Base-by-base conservation (phyloP, 495 filamentous ascomycete genomes). In the Acidiella bohemica region DNA sequence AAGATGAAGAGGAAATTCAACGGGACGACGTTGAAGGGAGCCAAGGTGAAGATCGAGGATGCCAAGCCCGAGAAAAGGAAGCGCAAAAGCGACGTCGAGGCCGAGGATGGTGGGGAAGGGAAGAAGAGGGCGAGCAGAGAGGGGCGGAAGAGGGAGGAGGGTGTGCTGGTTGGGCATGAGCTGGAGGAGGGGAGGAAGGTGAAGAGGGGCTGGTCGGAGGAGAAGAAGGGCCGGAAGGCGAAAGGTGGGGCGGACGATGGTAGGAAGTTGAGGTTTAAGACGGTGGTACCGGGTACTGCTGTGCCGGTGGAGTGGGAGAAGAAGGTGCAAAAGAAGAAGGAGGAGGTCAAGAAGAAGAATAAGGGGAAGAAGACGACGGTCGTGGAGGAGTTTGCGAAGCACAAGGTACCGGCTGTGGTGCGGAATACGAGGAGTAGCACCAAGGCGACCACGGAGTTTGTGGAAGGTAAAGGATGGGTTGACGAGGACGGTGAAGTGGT, bases 1-100 rank as follows among this genome's bases (percentile, higher is more conserved):
- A 92, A 86, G 53, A 63, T 96, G 21, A 81, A 78, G 59, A 87
- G 84, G 67, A 95, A 92, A 56, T 68, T 96, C n/a, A 81, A 93
- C 64, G 88, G 87, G 7, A 72, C 79, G 4, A 78, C 85, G 11
- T 62, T 96, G 18, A 92, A 78, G 42, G 90, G 90, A 23, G 67
- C 70, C 29, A 96, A 93, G 57, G 73, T 96, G 44, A 72, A 75
- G 32, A 71, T 97, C 24, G 82, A 93, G 48, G 69, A 75, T 13
- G 88, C 90, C 13, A 72, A 71, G 12, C 75, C 81, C 1, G 61
- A 68, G 34, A 76, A 68, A 14, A 27, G n/a, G 46, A 48, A 42
- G 41, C 50, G 50, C 18, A 41, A 38, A 27, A 21, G 20, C 11
- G 41, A 47, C 2, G 26, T 20, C 2, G 50, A 35, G 20, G 39